A percentile compares a stretch with the other conserved stretches of the same genome.
These are phyloP conservation scores for Lactifluus pinguis DNA, from an alignment of 768 basidiomycete genomes.

Conservation along the genomic window DNA sequence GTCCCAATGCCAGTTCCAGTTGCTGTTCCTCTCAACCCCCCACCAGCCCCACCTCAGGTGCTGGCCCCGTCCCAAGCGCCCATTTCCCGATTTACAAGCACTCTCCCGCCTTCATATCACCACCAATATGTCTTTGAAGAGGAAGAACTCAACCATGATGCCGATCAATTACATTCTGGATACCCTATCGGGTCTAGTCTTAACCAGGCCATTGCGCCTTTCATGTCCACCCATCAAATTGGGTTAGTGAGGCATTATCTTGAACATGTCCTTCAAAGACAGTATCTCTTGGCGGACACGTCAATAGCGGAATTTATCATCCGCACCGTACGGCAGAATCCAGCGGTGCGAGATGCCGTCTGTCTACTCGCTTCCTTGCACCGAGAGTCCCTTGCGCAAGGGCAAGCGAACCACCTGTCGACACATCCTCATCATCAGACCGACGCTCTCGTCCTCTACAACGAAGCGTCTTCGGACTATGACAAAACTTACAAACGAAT, in stretches of 20 bases:
- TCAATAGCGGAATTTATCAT: conserved; percentile 40
- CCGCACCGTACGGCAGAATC: conserved; percentile 36
- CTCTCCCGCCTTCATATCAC: conserved; percentile 15
- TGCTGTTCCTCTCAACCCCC: not conserved
- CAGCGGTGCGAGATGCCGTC: conserved; percentile 47
- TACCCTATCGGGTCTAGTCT: conserved; percentile 19
- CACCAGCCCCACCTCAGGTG: not conserved
- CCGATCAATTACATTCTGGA: conserved; percentile 7
- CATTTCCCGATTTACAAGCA: conserved; percentile 7
- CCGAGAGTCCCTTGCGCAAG: conserved; percentile 24
- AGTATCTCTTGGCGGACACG: conserved; percentile 59
- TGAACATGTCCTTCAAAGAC: conserved; percentile 50
- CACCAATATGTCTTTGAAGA: conserved; percentile 17
- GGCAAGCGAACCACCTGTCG: not conserved
- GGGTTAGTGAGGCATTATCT: conserved; percentile 42
- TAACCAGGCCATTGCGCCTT: conserved; percentile 17
- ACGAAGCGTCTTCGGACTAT: conserved; percentile 11
- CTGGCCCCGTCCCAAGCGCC: not conserved
- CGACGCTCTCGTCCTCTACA: not conserved
- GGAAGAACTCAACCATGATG: conserved; percentile 13
- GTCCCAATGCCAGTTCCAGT: not conserved
- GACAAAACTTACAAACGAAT: conserved; percentile 20
- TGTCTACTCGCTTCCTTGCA: conserved; percentile 58
- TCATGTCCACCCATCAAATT: conserved; percentile 22
- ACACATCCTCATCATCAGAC: not conserved